Conservation (phyloP, 495 filamentous ascomycete genomes). For the Friedmanniomyces simplex region DNA sequence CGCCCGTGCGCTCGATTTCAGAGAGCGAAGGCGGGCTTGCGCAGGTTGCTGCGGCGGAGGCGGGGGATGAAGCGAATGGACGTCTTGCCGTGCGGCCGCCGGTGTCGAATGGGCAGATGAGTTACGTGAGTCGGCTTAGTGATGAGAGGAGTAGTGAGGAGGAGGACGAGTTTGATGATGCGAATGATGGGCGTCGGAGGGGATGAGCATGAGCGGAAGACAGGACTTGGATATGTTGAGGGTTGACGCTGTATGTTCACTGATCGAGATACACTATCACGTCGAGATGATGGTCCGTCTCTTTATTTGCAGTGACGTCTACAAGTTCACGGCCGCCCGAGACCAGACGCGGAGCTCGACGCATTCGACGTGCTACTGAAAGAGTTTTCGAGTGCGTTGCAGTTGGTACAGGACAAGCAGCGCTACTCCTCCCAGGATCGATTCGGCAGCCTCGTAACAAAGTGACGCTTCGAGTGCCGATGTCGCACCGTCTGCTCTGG, state of each 20-base stretch:
- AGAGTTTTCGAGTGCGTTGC: too few species aligned
- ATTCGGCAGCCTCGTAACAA: neutral
- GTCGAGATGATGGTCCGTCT: too few species aligned
- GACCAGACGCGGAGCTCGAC: too few species aligned
- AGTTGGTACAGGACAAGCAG: too few species aligned
- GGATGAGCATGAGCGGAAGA: neutral
- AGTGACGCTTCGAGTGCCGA: neutral
- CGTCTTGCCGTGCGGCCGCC: neutral
- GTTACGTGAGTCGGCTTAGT: slow-evolving; percentile 10
- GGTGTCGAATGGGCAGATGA: neutral
- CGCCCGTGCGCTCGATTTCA: neutral
- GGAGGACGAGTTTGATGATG: neutral
- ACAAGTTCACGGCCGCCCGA: too few species aligned
- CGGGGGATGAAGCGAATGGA: neutral
- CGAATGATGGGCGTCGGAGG: neutral
- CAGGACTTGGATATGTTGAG: too few species aligned
- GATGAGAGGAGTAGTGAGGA: slow-evolving; percentile 7
- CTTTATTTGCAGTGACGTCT: too few species aligned
- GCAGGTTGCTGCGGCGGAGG: neutral
- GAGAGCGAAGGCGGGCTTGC: neutral
- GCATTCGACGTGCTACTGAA: too few species aligned
- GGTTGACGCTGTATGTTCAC: too few species aligned
- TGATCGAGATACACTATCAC: too few species aligned
- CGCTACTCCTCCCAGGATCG: neutral
- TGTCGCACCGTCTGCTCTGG: neutral